Conservation (phyloP, 306 rosid genomes). For the Prunus padus region DNA sequence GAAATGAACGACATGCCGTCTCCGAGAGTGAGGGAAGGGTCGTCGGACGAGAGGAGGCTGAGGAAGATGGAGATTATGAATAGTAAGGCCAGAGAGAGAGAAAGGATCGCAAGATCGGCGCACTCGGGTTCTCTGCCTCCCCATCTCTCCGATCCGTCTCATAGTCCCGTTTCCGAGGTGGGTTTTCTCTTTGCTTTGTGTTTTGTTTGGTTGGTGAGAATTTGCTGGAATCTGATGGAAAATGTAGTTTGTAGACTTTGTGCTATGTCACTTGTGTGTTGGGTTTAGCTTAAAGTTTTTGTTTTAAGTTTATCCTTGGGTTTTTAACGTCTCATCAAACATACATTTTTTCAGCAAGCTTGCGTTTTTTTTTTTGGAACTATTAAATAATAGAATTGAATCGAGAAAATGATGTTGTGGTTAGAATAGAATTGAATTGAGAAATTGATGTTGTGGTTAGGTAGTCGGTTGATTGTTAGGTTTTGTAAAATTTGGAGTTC, state of each 20-base stretch:
- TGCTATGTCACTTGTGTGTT: background rate
- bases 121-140: constrained; percentile 93
- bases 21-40: constrained; percentile 55
- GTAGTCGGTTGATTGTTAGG: background rate
- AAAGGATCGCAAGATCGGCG: constrained; percentile 58
- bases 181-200: background rate
- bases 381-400: no score
- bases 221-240: background rate
- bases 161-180: constrained; percentile 94
- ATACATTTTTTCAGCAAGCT: background rate
- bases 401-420: background rate
- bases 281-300: background rate
- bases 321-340: background rate
- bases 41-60: constrained; percentile 42
- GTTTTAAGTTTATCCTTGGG: background rate
- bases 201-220: constrained; percentile 21
- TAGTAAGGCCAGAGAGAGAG: constrained; percentile 63
- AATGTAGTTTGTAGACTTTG: background rate
- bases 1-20: constrained; percentile 98
- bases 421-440: background rate
- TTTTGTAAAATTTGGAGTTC: constrained; percentile 9
- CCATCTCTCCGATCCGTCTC: constrained; percentile 97
- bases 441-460: background rate
- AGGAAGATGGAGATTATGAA: constrained; percentile 50
- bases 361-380: background rate